Evolutionary conservation across 2,329 filamentous ascomycete species (phyloP).

Genomic region (Arthrobotrys pseudoclavata): DNA sequence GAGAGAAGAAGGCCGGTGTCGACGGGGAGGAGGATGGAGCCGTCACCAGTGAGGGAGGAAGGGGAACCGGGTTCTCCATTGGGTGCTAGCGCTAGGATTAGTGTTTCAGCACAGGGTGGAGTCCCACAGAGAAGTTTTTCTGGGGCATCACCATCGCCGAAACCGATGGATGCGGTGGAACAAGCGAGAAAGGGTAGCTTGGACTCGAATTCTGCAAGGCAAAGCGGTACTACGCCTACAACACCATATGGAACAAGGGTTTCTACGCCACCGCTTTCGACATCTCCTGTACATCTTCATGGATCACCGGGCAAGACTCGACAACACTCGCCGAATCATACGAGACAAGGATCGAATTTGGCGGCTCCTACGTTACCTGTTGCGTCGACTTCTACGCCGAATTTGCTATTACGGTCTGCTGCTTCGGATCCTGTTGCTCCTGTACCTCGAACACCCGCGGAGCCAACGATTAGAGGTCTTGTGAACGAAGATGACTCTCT

Average conservation of each 20-base stretch:
- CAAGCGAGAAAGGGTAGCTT: constrained; percentile 56
- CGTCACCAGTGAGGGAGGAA: constrained; percentile 56
- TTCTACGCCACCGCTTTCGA: constrained; percentile 33
- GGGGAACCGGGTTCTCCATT: constrained; percentile 15
- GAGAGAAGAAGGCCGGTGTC: constrained; percentile 50
- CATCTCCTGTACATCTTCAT: constrained; percentile 18
- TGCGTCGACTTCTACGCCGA: constrained; percentile 55
- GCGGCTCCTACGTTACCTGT: constrained; percentile 46
- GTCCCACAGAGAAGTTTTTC: constrained; percentile 55
- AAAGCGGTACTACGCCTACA: constrained; percentile 26
- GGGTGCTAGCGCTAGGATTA: constrained; percentile 15
- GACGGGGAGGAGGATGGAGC: constrained; percentile 46
- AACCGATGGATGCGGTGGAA: constrained; percentile 58
- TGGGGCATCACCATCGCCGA: constrained; percentile 42
- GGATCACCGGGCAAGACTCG: constrained; percentile 7
- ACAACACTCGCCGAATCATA: constrained; percentile 15
- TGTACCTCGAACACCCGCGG: neutral
- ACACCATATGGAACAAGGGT: constrained; percentile 31
- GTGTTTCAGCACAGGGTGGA: constrained; percentile 19
- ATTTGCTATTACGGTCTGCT: constrained; percentile 41
- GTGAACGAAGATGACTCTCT: constrained; percentile 40
- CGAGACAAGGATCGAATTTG: constrained; percentile 34
- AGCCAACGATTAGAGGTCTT: constrained; percentile 42
- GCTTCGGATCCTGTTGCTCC: constrained; percentile 3
- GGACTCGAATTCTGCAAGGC: constrained; percentile 52